Conservation (phyloP, 2,329 filamentous ascomycete genomes). For the Huntiella moniliformis region DNA sequence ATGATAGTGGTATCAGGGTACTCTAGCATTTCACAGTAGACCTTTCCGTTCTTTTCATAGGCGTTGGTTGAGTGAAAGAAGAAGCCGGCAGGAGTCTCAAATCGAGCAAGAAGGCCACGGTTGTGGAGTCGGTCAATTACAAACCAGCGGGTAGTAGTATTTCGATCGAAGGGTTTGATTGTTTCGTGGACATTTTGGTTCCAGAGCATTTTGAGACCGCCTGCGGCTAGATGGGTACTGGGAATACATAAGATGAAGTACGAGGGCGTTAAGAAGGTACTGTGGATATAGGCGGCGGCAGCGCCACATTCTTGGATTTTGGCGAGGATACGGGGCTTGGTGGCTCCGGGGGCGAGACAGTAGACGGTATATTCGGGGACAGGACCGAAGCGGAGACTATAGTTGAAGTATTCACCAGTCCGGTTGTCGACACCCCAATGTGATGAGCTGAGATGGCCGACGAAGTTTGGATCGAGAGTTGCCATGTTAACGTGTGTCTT, state of each 20-base stretch:
- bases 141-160: constrained; percentile 46
- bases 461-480: constrained; percentile 46
- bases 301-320: constrained; percentile 33
- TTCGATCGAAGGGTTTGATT: constrained; percentile 42
- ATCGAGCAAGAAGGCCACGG: constrained; percentile 48
- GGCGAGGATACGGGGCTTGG: constrained; percentile 52
- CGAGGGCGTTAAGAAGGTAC: constrained; percentile 52
- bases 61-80: constrained; percentile 67
- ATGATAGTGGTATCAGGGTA: constrained; percentile 49
- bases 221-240: constrained; percentile 37
- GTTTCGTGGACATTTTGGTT: constrained; percentile 49
- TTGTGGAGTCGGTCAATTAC: constrained; percentile 47
- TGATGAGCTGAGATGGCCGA: constrained; percentile 47
- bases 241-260: constrained; percentile 60
- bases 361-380: constrained; percentile 50
- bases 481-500: constrained; percentile 36
- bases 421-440: constrained; percentile 53
- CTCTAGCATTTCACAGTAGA: constrained; percentile 46
- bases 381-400: constrained; percentile 49
- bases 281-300: constrained; percentile 60
- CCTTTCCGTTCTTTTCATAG: constrained; percentile 37
- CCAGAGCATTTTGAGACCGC: constrained; percentile 43
- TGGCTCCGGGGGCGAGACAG: constrained; percentile 36
- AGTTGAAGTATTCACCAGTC: constrained; percentile 66
- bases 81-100: constrained; percentile 50